A percentile compares a stretch with the other conserved stretches of the same genome.
These are phyloP conservation scores for Megacollybia marginata DNA, from an alignment of 768 basidiomycete genomes.

Conservation along the genomic window DNA sequence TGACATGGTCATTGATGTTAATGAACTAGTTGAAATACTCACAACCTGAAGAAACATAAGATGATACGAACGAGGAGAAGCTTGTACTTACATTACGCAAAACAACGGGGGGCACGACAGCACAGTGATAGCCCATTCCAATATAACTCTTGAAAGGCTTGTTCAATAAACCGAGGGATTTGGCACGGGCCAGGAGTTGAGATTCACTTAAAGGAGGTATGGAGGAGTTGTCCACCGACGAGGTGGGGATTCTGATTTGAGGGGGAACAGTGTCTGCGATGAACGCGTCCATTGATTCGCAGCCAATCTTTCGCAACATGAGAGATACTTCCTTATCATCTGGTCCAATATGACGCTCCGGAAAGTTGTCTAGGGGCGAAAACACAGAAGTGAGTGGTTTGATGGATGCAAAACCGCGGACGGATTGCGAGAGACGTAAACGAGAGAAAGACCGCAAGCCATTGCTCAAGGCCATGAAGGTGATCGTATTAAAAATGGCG, in stretches of 20 bases:
- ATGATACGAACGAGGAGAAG: background rate
- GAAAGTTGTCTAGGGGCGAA: slow-evolving; percentile 82
- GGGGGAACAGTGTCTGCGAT: slow-evolving; percentile 75
- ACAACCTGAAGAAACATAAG: slow-evolving; percentile 1
- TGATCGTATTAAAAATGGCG: slow-evolving; percentile 5
- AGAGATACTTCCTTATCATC: slow-evolving; percentile 68
- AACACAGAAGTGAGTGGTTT: slow-evolving; percentile 62
- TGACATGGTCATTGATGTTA: background rate
- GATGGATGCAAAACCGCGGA: slow-evolving; percentile 43
- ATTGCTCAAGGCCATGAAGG: too few relatives aligned
- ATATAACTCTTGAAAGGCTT: slow-evolving; percentile 88
- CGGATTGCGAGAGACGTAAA: too few relatives aligned
- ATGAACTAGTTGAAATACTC: too few relatives aligned
- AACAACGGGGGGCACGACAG: slow-evolving; percentile 93
- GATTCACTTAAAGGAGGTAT: slow-evolving; percentile 81
- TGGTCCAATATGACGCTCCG: slow-evolving; percentile 89
- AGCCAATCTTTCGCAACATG: slow-evolving; percentile 85
- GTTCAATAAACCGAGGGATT: slow-evolving; percentile 72
- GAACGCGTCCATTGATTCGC: slow-evolving; percentile 84
- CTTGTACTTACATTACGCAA: slow-evolving; percentile 69
- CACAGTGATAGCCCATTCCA: slow-evolving; percentile 96
- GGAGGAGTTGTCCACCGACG: slow-evolving; percentile 54
- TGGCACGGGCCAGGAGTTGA: slow-evolving; percentile 70
- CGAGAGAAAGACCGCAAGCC: too few relatives aligned
- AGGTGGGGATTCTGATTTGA: slow-evolving; percentile 62